Evolutionary conservation across 345 rosid species (phyloP).

Genomic region (Ailanthus altissimus): DNA sequence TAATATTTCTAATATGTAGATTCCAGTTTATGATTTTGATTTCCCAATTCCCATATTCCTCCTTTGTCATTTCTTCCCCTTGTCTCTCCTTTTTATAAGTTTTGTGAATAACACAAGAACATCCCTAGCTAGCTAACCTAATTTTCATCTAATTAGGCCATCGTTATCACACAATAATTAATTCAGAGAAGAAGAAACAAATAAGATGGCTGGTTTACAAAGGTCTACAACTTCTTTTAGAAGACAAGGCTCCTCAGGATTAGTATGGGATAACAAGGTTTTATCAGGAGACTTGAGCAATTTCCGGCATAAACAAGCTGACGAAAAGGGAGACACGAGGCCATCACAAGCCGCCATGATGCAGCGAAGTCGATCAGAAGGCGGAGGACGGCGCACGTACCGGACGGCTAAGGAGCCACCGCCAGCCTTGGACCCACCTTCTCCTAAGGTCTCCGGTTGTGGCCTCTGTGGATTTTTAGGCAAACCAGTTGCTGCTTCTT

Average conservation of each 20-base stretch:
- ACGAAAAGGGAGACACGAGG: conserved; percentile 8
- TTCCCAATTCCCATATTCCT: conserved; percentile 10
- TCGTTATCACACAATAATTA: background rate
- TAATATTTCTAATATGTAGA: background rate
- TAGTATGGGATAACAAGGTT: conserved; percentile 71
- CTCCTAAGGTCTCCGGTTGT: conserved; percentile 67
- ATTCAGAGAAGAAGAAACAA: background rate
- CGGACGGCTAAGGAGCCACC: conserved; percentile 31
- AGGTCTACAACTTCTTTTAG: conserved; percentile 79
- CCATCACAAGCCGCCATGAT: conserved; percentile 18
- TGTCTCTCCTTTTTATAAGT: background rate
- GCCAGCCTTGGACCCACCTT: conserved; percentile 54
- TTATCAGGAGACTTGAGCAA: conserved; percentile 42
- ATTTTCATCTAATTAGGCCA: background rate
- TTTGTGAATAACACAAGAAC: no score
- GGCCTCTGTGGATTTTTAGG: conserved; percentile 55
- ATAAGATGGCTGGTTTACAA: conserved; percentile 41
- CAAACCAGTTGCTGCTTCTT: conserved; percentile 24
- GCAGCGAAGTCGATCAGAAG: conserved; percentile 41
- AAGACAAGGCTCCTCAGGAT: conserved; percentile 88
- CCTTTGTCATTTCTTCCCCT: conserved; percentile 24
- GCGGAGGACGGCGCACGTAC: conserved; percentile 21
- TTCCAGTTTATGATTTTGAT: conserved; percentile 17
- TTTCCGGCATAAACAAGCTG: conserved; percentile 1
- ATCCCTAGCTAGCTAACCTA: background rate